Evolutionary conservation across 1,139 yeast genomes (phyloP), one percentile per base, ranked within the genome.

Genomic region (Geotrichum macrosporum): DNA sequence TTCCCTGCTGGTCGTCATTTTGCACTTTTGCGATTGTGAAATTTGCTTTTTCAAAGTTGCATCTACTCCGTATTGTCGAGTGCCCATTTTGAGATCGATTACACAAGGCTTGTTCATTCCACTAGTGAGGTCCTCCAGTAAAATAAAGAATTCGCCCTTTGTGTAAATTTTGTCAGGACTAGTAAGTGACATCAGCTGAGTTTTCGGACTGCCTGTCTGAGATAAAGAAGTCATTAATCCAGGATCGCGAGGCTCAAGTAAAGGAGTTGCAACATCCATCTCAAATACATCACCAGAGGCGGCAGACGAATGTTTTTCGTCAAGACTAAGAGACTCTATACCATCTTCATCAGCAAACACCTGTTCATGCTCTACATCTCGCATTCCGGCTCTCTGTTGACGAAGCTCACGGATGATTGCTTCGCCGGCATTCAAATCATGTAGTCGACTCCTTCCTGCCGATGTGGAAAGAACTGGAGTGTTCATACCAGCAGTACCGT

Each of bases 21-120:
- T 69, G 66, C 98, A 94, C 65, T 94, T 94, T 50, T 74, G 74
- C 34, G 88, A 70, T 66, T 94, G 98, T 0, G 96, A 85, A 47
- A 68, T 64, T 61, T 82, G 86, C 66, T 94, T 94, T 47, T 78
- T 71, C 12, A 68, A 65, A 8, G 74, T 73, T 0, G 97, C 97
- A 56, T 87, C 95, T 13, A 89, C 83, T n/a, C 99, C 98, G 59
- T 92, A 92, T 65, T 94, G 99, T 47, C 99, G 74, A 0, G 99
- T 89, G 1, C 99, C 99, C 97, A 94, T 92, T 63, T 94, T 94
- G 56, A 94, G 73, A 66, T 94, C 99, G 50, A 94, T 70, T 1
- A 92, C 97, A 63, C 96, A 88, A 0, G 98, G 97, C 52, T 76
- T 76, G 29, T 67, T 71, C 81, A 92, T 78, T 29, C 87, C 86